These are phyloP conservation scores for Grosmannia serpens DNA, from an alignment of 2,329 filamentous ascomycete genomes.

Conservation along the genomic window DNA sequence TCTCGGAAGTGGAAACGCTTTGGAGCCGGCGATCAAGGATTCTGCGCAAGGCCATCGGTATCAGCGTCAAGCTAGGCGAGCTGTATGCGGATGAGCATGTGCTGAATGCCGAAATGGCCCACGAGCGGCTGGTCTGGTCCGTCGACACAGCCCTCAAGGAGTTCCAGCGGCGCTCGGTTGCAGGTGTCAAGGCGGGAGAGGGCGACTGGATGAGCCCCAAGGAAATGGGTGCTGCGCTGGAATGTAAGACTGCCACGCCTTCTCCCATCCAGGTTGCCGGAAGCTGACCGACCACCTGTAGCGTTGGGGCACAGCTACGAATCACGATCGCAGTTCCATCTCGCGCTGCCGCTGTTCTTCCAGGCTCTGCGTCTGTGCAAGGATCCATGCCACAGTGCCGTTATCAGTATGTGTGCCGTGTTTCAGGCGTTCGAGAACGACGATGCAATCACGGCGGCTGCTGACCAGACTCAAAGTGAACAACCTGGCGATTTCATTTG, in stretches of 20 bases:
- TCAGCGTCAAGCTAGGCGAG: slow-evolving; percentile 74
- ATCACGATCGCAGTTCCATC: slow-evolving; percentile 60
- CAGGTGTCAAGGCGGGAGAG: slow-evolving; percentile 60
- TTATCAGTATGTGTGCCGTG: slow-evolving; percentile 49
- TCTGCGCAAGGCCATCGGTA: slow-evolving; percentile 60
- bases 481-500: slow-evolving; percentile 64
- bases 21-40: slow-evolving; percentile 53
- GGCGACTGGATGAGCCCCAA: slow-evolving; percentile 59
- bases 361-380: slow-evolving; percentile 64
- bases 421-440: background rate
- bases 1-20: slow-evolving; percentile 29
- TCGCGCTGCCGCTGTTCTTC: slow-evolving; percentile 76
- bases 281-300: slow-evolving; percentile 16
- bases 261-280: slow-evolving; percentile 16
- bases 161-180: slow-evolving; percentile 51
- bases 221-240: slow-evolving; percentile 62
- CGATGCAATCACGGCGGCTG: background rate
- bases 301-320: slow-evolving; percentile 71
- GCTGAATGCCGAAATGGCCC: slow-evolving; percentile 60
- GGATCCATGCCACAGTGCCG: slow-evolving; percentile 62
- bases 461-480: slow-evolving; percentile 44
- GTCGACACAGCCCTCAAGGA: slow-evolving; percentile 73
- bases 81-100: slow-evolving; percentile 71
- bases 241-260: slow-evolving; percentile 35
- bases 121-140: slow-evolving; percentile 66